Evolutionary conservation across 129 eudicot genomes (phyloP).

Genomic region (Rutidosis leptorrhynchoides): DNA sequence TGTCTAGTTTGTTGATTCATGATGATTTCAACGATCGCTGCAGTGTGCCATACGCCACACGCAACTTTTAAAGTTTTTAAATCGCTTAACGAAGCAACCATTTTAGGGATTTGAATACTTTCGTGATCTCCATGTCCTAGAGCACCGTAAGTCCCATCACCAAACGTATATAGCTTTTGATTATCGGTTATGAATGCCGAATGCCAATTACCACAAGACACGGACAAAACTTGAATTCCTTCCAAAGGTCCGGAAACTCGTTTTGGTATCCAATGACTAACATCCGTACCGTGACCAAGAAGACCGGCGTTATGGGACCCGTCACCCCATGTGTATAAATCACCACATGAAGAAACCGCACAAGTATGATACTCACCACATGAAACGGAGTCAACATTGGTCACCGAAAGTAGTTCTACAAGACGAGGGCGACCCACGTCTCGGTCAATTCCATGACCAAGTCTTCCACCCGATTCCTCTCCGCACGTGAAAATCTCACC

Average conservation of each 20-base stretch:
- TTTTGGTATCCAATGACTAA: conserved; percentile 95
- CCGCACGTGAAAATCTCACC: conserved; percentile 99
- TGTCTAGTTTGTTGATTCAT: conserved; percentile 37
- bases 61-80: conserved; percentile 64
- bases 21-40: conserved; percentile 74
- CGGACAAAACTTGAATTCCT: conserved; percentile 65
- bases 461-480: conserved; percentile 91
- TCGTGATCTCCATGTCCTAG: conserved; percentile 78
- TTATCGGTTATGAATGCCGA: conserved; percentile 58
- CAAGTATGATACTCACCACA: conserved; percentile 94
- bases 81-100: conserved; percentile 55
- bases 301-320: conserved; percentile 82
- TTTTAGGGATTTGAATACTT: conserved; percentile 59
- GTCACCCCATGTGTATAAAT: conserved; percentile 88
- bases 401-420: conserved; percentile 67
- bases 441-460: conserved; percentile 80
- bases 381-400: conserved; percentile 62
- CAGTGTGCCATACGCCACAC: conserved; percentile 94
- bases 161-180: conserved; percentile 70
- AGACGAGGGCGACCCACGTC: conserved; percentile 61
- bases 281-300: conserved; percentile 89
- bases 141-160: conserved; percentile 81
- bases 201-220: conserved; percentile 89
- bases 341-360: conserved; percentile 74
- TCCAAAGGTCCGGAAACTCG: conserved; percentile 72